A percentile compares a stretch with the other conserved stretches of the same genome.
These are phyloP conservation scores for Trichopus zeylanicus DNA, from an alignment of 116 monocot genomes.

Conservation along the genomic window DNA sequence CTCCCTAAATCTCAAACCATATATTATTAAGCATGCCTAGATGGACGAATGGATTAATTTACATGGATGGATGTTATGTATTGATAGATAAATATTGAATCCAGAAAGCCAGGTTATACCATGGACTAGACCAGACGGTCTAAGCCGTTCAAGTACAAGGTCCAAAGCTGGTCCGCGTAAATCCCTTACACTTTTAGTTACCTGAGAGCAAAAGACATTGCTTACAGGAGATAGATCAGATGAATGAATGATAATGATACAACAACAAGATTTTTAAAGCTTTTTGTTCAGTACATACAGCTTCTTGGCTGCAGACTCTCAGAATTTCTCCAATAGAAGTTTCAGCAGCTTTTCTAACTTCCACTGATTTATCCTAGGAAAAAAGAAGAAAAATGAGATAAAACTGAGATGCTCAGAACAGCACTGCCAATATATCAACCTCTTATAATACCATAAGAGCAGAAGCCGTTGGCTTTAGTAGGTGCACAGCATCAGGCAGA, in stretches of 20 bases:
- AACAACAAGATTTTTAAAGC: neutral
- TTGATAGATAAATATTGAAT: too few species aligned
- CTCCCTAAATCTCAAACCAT: too few species aligned
- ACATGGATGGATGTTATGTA: too few species aligned
- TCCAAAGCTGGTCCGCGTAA: conserved; percentile 67
- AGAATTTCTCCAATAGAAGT: conserved; percentile 64
- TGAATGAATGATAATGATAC: neutral
- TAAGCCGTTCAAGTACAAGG: conserved; percentile 71
- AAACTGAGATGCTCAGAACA: neutral
- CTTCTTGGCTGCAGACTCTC: conserved; percentile 74
- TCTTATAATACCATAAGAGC: conserved; percentile 58
- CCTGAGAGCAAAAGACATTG: conserved; percentile 25
- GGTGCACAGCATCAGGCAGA: conserved; percentile 70
- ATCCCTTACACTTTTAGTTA: conserved; percentile 73
- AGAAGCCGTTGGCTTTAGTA: conserved; percentile 74
- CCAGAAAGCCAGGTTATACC: conserved; percentile 40
- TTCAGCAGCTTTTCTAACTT: conserved; percentile 97
- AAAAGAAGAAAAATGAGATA: neutral
- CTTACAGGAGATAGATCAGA: neutral
- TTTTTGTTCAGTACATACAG: conserved; percentile 59
- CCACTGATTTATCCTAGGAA: conserved; percentile 88
- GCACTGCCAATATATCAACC: neutral
- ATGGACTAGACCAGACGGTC: conserved; percentile 40
- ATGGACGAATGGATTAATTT: too few species aligned
- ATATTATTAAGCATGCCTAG: too few species aligned